These are phyloP conservation scores for Arthroderma sp. DNA, from an alignment of 2,329 filamentous ascomycete species.

Conservation along the genomic window DNA sequence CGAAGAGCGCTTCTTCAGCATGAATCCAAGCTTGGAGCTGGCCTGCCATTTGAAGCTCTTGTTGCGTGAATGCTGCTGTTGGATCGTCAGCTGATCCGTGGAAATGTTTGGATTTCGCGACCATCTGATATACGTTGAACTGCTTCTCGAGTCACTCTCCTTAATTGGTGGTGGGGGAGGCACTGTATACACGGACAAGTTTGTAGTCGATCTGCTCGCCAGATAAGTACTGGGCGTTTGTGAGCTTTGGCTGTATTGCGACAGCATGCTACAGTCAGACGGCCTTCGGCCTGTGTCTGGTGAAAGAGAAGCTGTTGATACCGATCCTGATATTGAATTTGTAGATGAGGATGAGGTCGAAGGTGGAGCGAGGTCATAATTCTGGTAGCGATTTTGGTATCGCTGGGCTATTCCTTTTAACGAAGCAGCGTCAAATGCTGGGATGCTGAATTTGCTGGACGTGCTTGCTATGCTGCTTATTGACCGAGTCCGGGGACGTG, in stretches of 20 bases:
- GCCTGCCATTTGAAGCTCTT: constrained; percentile 12
- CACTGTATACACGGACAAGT: not conserved
- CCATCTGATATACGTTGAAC: not conserved
- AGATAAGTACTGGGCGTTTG: not conserved
- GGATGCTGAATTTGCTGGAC: constrained; percentile 10
- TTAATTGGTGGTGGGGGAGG: not conserved
- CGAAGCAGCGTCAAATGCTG: constrained; percentile 7
- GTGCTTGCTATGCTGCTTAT: constrained; percentile 11
- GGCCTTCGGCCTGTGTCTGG: constrained; percentile 1
- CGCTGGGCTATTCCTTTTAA: constrained; percentile 6
- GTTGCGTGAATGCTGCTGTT: constrained; percentile 5
- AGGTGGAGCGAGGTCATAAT: not conserved
- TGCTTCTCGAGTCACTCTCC: not conserved
- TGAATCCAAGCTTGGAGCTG: constrained; percentile 11
- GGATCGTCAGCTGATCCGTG: not conserved
- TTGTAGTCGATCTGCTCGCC: constrained; percentile 5
- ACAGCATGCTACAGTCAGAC: constrained; percentile 4
- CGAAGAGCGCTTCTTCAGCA: constrained; percentile 5
- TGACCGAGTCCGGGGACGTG: constrained; percentile 7
- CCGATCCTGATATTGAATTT: not conserved
- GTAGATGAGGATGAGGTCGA: not conserved
- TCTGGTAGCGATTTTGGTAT: constrained; percentile 4
- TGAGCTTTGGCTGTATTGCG: not conserved
- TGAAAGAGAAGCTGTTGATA: not conserved
- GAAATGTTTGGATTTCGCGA: not conserved